Evolutionary conservation across 495 filamentous ascomycete genomes (phyloP).

Genomic region (Glonium stellatum): DNA sequence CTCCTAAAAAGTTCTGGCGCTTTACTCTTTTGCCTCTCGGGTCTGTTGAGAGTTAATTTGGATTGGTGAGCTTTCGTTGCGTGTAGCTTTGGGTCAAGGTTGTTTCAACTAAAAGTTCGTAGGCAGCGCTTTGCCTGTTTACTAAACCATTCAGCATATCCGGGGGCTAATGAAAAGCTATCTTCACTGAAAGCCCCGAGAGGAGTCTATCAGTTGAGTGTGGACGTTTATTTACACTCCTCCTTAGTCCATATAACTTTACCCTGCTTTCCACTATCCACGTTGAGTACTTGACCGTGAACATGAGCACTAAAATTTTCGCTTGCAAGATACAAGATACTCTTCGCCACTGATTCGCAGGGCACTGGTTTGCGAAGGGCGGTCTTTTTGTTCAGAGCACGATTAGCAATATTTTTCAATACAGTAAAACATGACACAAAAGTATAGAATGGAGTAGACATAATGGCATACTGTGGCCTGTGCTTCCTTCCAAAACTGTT

Average conservation of each 20-base stretch:
- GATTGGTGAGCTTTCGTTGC: too few relatives aligned
- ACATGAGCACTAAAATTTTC: conserved; percentile 38
- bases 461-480: conserved; percentile 35
- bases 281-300: conserved; percentile 37
- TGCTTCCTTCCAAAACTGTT: conserved; percentile 35
- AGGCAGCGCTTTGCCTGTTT: too few relatives aligned
- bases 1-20: too few relatives aligned
- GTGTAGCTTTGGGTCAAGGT: too few relatives aligned
- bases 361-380: conserved; percentile 35
- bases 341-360: conserved; percentile 36
- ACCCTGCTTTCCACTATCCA: conserved; percentile 41
- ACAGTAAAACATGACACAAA: not conserved
- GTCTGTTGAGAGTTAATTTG: too few relatives aligned
- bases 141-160: too few relatives aligned
- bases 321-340: conserved; percentile 39
- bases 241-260: conserved; percentile 38
- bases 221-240: conserved; percentile 16
- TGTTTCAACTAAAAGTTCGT: too few relatives aligned
- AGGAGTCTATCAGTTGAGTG: too few relatives aligned
- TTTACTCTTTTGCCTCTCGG: too few relatives aligned
- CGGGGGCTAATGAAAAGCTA: too few relatives aligned
- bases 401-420: not conserved
- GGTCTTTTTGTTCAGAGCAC: conserved; percentile 1
- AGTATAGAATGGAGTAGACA: not conserved
- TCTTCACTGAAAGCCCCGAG: too few relatives aligned